Evolutionary conservation across 1,284 basidiomycete species (phyloP), one percentile per base, ranked within the genome.

Genomic region (Termitomyces sp.): DNA sequence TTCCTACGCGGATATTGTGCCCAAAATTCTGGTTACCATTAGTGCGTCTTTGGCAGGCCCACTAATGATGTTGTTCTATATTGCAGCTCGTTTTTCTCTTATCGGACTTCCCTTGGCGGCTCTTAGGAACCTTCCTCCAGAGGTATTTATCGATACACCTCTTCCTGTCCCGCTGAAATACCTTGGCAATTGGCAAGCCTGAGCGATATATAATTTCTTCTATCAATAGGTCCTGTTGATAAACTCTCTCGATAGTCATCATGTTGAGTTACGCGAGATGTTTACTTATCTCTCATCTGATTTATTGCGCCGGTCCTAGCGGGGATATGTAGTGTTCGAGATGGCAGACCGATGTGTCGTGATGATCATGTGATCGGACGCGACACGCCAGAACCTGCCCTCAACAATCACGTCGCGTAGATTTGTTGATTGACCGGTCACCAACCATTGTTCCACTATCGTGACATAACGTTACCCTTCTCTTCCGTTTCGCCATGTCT

Each of bases 331-430:
- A 24, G 24, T n/a, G n/a, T n/a, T n/a, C n/a, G n/a, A n/a, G n/a
- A n/a, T n/a, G n/a, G n/a, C n/a, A n/a, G n/a, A n/a, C n/a, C n/a
- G n/a, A n/a, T n/a, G n/a, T n/a, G 24, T 24, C 15, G 43, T 45
- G 21, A 36, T 3, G 17, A 40, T 15, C 44, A 47, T 38, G 44
- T 53, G 43, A 33, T 28, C 17, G 0, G 13, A 41, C 36, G 38
- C 43, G 67, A 69, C 72, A 69, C 70, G 72, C 67, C 65, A 66
- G 67, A 64, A 67, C 70, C 70, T 69, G 67, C 68, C 71, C 68
- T 70, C 61, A 62, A 71, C 54, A 60, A 47, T 54, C 63, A 62
- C 58, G 58, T 57, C 52, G 50, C 56, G 55, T 59, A 54, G 50
- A 56, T 45, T 51, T 45, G 53, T 53, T 58, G 51, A 60, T 55